Evolutionary conservation across 352 stramenopile genomes (phyloP), one percentile per base, ranked within the genome.

Genomic region (Phytopythium kandeliae): DNA sequence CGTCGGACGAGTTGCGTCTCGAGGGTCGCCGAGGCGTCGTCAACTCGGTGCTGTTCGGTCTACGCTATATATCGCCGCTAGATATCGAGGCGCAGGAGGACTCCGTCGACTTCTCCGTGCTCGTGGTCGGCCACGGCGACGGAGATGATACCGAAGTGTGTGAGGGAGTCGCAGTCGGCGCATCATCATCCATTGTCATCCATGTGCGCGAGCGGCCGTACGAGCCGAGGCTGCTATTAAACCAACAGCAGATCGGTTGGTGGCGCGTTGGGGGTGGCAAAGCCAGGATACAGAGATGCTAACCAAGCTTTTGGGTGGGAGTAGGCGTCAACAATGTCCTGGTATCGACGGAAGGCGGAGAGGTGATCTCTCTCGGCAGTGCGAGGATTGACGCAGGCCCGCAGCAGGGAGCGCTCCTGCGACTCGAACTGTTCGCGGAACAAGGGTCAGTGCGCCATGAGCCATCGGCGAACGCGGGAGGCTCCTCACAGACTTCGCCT

Each of bases 11-110:
- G 7, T 21, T 51, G 9, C 45, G 16, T 4, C 45, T 51, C 19
- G 26, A 51, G 19, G 45, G 45, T 0, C 45, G 37, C 16, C 45
- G 31, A 1, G 33, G 45, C 12, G 22, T 9, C 19, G 45, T 51
- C 45, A 51, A 51, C 45, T 41, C 33, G 2, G 30, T n/a, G 19
- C 45, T 51, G 3, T 26, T 41, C 12, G 45, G 45, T 13, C 45
- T 51, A 30, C 25, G 45, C 19, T 51, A 51, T 10, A 9, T 26
- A 0, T 41, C 45, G 5, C n/a, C 30, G 4, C 28, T 1, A n/a
- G 30, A 31, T 4, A 19, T 8, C 13, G 30, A 25, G n/a, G 12
- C 11, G 16, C 9, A 19, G 12, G 45, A 41, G 3, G 33, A 30
- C 19, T 7, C 45, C 2, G 21, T 51, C 1, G 11, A 25, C 5